These are phyloP conservation scores for Chaetomium tenue DNA, from an alignment of 495 filamentous ascomycete genomes.

Conservation along the genomic window DNA sequence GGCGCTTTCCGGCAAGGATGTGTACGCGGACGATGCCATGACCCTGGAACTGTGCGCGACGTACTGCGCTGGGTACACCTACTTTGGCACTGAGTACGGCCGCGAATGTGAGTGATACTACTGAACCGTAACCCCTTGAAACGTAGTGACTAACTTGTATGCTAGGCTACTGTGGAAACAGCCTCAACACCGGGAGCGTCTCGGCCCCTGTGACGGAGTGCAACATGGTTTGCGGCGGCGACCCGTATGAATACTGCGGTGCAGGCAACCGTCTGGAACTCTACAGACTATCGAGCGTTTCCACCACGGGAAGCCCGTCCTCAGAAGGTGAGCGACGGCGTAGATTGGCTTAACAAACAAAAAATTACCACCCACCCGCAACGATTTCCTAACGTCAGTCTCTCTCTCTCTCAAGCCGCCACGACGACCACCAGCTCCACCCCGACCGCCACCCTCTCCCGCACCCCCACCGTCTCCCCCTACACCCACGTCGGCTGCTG, in stretches of 20 bases:
- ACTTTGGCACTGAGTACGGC: constrained; percentile 46
- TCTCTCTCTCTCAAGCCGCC: constrained; percentile 4
- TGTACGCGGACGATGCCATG: constrained; percentile 37
- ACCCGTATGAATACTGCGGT: constrained; percentile 44
- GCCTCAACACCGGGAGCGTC: constrained; percentile 35
- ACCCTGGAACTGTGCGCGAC: constrained; percentile 45
- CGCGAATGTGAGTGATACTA: constrained; percentile 34
- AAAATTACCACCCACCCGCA: neutral
- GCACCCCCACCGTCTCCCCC: constrained; percentile 36
- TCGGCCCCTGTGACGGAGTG: constrained; percentile 37
- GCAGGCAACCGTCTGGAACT: constrained; percentile 44
- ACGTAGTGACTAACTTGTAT: constrained; percentile 2
- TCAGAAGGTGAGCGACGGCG: constrained; percentile 20
- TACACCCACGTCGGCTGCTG: constrained; percentile 48
- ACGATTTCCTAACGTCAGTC: constrained; percentile 6
- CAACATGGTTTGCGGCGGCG: constrained; percentile 44
- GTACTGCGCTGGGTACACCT: constrained; percentile 41
- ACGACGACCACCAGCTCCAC: constrained; percentile 21
- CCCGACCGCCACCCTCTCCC: constrained; percentile 35
- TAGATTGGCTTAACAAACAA: neutral
- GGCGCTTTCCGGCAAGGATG: constrained; percentile 29
- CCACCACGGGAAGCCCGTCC: constrained; percentile 9
- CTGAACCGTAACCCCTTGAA: neutral
- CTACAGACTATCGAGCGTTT: constrained; percentile 29
- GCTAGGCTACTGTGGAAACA: constrained; percentile 41